A percentile compares a stretch with the other conserved stretches of the same genome.
Conservation (phyloP, 2,329 filamentous ascomycete genomes). For the Phialophora tarda region DNA sequence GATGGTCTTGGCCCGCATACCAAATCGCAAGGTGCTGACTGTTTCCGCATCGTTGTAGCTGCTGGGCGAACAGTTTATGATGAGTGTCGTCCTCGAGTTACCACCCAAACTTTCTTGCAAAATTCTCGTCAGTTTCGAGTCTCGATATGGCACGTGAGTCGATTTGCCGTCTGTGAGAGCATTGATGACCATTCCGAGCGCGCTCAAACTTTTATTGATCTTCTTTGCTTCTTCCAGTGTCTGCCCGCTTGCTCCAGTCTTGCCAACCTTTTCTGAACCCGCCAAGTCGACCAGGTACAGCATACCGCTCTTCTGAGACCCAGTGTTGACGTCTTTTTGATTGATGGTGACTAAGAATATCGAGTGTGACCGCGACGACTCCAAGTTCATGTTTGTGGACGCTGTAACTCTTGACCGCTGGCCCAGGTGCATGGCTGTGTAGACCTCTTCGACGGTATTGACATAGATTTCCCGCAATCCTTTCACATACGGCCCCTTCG, state of each 20-base stretch:
- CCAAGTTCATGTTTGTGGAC: conserved; percentile 98
- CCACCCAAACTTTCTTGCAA: conserved; percentile 96
- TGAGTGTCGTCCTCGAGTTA: conserved; percentile 96
- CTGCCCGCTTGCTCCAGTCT: conserved; percentile 96
- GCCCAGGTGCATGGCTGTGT: conserved; percentile 93
- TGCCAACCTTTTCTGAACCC: conserved; percentile 97
- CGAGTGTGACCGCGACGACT: conserved; percentile 96
- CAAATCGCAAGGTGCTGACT: conserved; percentile 87
- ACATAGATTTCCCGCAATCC: conserved; percentile 94
- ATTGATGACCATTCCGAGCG: conserved; percentile 99
- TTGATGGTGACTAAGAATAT: conserved; percentile 97
- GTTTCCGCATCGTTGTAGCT: conserved; percentile 98
- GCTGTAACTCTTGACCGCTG: conserved; percentile 88
- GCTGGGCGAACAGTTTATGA: conserved; percentile 98
- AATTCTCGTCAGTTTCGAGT: conserved; percentile 96
- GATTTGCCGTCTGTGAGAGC: conserved; percentile 96
- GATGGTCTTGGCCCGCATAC: conserved; percentile 95
- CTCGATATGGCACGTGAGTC: conserved; percentile 92
- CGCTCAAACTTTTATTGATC: conserved; percentile 99
- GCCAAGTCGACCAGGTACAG: conserved; percentile 97
- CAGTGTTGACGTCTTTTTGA: conserved; percentile 96
- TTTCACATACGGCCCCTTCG: conserved; percentile 96
- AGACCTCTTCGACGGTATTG: conserved; percentile 92
- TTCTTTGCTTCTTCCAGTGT: conserved; percentile 98
- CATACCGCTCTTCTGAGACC: conserved; percentile 93